These are phyloP conservation scores for Chlorella sorokiniana DNA, from an alignment of 139 green algal species.

Conservation along the genomic window DNA sequence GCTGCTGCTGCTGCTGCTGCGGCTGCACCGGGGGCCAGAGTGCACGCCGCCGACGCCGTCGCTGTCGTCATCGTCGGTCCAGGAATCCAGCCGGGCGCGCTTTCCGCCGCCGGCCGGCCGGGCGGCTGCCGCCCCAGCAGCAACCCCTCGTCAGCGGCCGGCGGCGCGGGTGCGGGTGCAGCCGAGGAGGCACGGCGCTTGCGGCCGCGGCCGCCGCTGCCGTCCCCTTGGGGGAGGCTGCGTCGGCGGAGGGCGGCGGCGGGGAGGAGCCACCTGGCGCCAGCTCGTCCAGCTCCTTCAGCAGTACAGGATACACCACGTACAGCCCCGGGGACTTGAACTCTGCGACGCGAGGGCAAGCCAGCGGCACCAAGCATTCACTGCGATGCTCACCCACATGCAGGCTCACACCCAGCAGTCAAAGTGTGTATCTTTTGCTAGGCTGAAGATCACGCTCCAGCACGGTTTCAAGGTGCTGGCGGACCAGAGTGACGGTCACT, in stretches of 20 bases:
- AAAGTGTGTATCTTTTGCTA: too few relatives aligned
- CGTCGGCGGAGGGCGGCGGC: not conserved
- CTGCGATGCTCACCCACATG: too few relatives aligned
- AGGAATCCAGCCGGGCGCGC: not conserved
- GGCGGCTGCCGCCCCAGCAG: too few relatives aligned
- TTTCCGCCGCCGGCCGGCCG: not conserved
- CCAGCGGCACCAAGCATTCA: too few relatives aligned
- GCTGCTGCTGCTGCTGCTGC: not conserved
- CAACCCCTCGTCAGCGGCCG: not conserved
- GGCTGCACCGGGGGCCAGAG: not conserved
- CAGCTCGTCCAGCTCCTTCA: slow-evolving; percentile 14
- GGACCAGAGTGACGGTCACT: too few relatives aligned
- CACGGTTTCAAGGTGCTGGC: not conserved
- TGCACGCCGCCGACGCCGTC: not conserved
- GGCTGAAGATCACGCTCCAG: too few relatives aligned
- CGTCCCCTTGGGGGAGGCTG: not conserved
- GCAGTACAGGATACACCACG: slow-evolving; percentile 10
- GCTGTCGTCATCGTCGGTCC: slow-evolving; percentile 29
- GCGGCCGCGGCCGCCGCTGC: too few relatives aligned
- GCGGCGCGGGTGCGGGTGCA: not conserved
- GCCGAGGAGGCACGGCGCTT: too few relatives aligned
- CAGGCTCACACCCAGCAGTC: too few relatives aligned
- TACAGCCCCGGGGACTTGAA: slow-evolving; percentile 23
- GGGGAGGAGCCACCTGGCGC: not conserved
- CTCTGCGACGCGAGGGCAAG: slow-evolving; percentile 3